Conservation (phyloP, 1,139 yeast species). For the Geotrichum armillariae region DNA sequence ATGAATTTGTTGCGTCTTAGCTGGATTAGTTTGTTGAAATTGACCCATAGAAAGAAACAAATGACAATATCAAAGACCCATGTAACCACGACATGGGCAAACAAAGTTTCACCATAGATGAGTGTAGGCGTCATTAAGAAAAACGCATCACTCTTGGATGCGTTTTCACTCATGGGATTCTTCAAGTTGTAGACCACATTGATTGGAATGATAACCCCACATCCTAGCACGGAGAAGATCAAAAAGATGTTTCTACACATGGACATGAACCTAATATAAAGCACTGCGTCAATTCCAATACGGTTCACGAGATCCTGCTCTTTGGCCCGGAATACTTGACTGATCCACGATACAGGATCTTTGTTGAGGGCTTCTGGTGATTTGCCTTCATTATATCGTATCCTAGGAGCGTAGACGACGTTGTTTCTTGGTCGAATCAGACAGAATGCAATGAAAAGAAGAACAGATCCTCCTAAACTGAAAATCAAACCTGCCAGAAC, state of each 20-base stretch:
- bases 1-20: constrained; percentile 34
- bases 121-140: constrained; percentile 42
- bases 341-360: constrained; percentile 36
- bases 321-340: constrained; percentile 27
- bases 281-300: constrained; percentile 43
- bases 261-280: constrained; percentile 37
- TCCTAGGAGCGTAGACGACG: constrained; percentile 40
- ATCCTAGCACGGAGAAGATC: constrained; percentile 37
- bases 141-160: constrained; percentile 37
- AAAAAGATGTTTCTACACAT: constrained; percentile 40
- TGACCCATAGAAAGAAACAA: constrained; percentile 35
- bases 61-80: constrained; percentile 36
- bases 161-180: constrained; percentile 26
- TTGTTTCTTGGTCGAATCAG: constrained; percentile 39
- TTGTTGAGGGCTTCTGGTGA: constrained; percentile 30
- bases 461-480: constrained; percentile 39
- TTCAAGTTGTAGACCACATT: constrained; percentile 39
- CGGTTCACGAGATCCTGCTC: constrained; percentile 35
- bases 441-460: constrained; percentile 36
- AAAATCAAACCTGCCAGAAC: constrained; percentile 40
- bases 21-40: constrained; percentile 33
- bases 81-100: constrained; percentile 40
- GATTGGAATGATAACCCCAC: constrained; percentile 42
- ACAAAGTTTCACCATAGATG: constrained; percentile 36
- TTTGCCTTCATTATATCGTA: constrained; percentile 28